These are phyloP conservation scores for Penicillium cinerascens DNA, from an alignment of 495 filamentous ascomycete genomes.

Conservation along the genomic window DNA sequence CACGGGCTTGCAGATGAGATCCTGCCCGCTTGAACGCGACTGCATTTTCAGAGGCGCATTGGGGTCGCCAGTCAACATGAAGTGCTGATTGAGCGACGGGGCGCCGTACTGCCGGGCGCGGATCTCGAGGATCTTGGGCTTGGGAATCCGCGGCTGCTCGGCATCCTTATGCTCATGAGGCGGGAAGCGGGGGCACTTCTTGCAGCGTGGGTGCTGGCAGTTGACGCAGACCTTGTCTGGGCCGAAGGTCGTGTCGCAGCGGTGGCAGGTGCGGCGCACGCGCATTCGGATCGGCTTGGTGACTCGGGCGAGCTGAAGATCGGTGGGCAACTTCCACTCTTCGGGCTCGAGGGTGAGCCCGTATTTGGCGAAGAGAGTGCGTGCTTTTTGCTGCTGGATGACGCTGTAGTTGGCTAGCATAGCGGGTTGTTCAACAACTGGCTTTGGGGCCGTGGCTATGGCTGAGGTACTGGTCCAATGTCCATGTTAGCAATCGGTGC, in stretches of 20 bases:
- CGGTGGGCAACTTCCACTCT: constrained; percentile 60
- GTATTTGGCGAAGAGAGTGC: constrained; percentile 70
- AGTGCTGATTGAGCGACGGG: constrained; percentile 5
- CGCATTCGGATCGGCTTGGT: constrained; percentile 91
- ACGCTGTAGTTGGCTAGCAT: constrained; percentile 31
- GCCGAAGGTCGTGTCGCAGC: constrained; percentile 70
- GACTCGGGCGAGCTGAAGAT: constrained; percentile 63
- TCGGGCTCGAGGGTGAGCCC: constrained; percentile 65
- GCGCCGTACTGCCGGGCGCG: constrained; percentile 9
- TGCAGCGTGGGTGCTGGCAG: constrained; percentile 75
- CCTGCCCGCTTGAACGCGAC: constrained; percentile 63
- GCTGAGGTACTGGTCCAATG: constrained; percentile 16
- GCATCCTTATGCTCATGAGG: constrained; percentile 16
- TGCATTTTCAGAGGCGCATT: constrained; percentile 50
- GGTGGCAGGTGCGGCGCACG: constrained; percentile 78
- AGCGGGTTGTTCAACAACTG: constrained; percentile 24
- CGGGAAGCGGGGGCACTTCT: constrained; percentile 72
- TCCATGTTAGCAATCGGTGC: background rate
- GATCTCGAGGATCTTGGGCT: constrained; percentile 26
- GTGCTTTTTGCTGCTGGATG: constrained; percentile 63
- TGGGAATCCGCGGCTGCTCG: constrained; percentile 38
- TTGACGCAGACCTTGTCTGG: constrained; percentile 64
- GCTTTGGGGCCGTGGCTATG: constrained; percentile 6
- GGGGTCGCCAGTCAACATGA: constrained; percentile 14
- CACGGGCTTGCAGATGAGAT: constrained; percentile 62